These are phyloP conservation scores for Penicillium sp. DNA, from an alignment of 2,329 filamentous ascomycete genomes.

Conservation along the genomic window DNA sequence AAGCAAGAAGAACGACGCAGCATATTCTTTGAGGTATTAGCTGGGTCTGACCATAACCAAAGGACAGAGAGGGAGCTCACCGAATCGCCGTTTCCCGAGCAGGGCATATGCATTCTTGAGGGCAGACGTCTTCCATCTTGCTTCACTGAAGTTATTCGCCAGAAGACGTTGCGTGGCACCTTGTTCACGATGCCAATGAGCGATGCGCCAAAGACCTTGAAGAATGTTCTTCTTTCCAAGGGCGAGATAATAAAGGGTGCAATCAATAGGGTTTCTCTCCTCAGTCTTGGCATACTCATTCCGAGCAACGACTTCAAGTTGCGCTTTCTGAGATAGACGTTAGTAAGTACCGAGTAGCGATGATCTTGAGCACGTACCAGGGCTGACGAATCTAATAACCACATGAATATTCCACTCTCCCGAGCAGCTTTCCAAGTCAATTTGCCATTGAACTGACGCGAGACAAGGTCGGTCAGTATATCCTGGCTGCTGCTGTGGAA, in stretches of 20 bases:
- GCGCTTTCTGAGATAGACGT: conserved; percentile 57
- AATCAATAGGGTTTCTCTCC: conserved; percentile 85
- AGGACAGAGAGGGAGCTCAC: conserved; percentile 49
- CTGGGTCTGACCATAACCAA: neutral
- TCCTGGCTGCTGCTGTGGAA: conserved; percentile 68
- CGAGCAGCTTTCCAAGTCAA: conserved; percentile 83
- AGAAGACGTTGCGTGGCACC: conserved; percentile 75
- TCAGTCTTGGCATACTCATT: conserved; percentile 92
- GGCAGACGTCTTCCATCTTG: conserved; percentile 84
- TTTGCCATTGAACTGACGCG: conserved; percentile 74
- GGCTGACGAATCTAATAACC: conserved; percentile 76
- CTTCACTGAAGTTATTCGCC: conserved; percentile 85
- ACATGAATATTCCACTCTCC: conserved; percentile 91
- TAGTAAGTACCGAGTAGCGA: neutral
- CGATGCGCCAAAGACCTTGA: conserved; percentile 92
- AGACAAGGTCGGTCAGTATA: conserved; percentile 81
- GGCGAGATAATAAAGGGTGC: conserved; percentile 87
- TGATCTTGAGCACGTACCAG: conserved; percentile 59
- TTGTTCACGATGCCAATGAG: conserved; percentile 85
- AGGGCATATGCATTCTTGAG: conserved; percentile 96
- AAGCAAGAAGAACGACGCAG: conserved; percentile 91
- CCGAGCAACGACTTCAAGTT: conserved; percentile 87
- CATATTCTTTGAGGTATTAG: conserved; percentile 67
- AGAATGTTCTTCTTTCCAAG: conserved; percentile 88
- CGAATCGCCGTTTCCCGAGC: conserved; percentile 84